Conservation (phyloP, 768 basidiomycete species). For the Heimioporus sp. region DNA sequence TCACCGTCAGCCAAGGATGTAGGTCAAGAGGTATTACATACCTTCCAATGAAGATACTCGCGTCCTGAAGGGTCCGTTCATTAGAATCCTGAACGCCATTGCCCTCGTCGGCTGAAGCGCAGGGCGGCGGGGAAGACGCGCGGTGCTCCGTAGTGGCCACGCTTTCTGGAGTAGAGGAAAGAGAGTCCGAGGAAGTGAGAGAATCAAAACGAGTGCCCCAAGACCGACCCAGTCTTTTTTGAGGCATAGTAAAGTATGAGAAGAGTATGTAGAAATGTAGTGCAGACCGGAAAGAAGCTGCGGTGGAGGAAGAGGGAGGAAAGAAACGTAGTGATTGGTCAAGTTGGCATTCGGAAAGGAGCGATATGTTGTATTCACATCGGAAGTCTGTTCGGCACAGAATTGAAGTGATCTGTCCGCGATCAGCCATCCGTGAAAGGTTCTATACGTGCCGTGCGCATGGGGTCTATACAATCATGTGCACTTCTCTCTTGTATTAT, state of each 20-base stretch:
- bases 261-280: slow-evolving; percentile 19
- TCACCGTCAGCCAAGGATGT: slow-evolving; percentile 7
- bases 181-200: slow-evolving; percentile 49
- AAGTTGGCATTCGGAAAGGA: slow-evolving; percentile 23
- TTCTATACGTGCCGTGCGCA: slow-evolving; percentile 8
- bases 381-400: slow-evolving; percentile 13
- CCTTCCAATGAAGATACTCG: slow-evolving; percentile 87
- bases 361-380: slow-evolving; percentile 19
- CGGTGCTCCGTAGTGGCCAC: slow-evolving; percentile 4
- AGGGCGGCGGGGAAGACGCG: slow-evolving; percentile 14
- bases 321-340: slow-evolving; percentile 13
- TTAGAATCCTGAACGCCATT: slow-evolving; percentile 34
- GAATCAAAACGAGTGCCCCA: slow-evolving; percentile 78
- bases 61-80: slow-evolving; percentile 63
- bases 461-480: slow-evolving; percentile 24
- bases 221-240: slow-evolving; percentile 43
- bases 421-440: slow-evolving; percentile 30
- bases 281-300: neutral
- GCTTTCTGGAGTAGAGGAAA: slow-evolving; percentile 36
- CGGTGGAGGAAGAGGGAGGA: neutral
- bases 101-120: slow-evolving; percentile 19
- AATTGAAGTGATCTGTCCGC: slow-evolving; percentile 10
- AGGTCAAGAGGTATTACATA: slow-evolving; percentile 24
- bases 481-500: slow-evolving; percentile 28
- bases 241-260: slow-evolving; percentile 40